Evolutionary conservation across 2,329 filamentous ascomycete species (phyloP).

Genomic region (Sclerotinia minor): DNA sequence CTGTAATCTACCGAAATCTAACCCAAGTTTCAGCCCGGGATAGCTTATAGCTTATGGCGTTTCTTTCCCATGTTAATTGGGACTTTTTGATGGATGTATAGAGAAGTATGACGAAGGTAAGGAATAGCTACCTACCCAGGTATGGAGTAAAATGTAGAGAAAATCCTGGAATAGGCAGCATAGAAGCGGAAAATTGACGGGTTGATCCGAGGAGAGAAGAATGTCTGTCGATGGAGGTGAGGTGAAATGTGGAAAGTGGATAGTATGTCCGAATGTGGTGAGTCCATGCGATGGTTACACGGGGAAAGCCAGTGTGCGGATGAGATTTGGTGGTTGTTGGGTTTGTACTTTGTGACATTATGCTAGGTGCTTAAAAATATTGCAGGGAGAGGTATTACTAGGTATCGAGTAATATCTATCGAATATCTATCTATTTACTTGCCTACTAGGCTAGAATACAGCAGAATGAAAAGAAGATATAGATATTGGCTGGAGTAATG

Average conservation of each 20-base stretch:
- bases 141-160: too few relatives aligned
- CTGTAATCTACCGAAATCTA: too few relatives aligned
- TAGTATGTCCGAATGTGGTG: not conserved
- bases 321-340: too few relatives aligned
- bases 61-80: not conserved
- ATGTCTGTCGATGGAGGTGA: too few relatives aligned
- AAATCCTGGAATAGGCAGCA: slow-evolving; percentile 9
- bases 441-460: not conserved
- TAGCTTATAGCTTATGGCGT: not conserved
- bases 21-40: slow-evolving; percentile 4
- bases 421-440: too few relatives aligned
- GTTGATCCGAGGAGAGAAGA: not conserved
- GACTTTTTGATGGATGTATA: not conserved
- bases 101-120: not conserved
- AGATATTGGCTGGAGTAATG: not conserved
- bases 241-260: too few relatives aligned
- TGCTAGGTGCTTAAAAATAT: not conserved
- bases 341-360: too few relatives aligned
- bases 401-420: not conserved
- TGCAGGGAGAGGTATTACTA: not conserved
- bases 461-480: not conserved
- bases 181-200: not conserved
- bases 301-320: not conserved
- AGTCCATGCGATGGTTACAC: not conserved
- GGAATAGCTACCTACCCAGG: too few relatives aligned